Base-by-base conservation (phyloP, 2,329 filamentous ascomycete species). In the Chrysosphaeria jannelii region DNA sequence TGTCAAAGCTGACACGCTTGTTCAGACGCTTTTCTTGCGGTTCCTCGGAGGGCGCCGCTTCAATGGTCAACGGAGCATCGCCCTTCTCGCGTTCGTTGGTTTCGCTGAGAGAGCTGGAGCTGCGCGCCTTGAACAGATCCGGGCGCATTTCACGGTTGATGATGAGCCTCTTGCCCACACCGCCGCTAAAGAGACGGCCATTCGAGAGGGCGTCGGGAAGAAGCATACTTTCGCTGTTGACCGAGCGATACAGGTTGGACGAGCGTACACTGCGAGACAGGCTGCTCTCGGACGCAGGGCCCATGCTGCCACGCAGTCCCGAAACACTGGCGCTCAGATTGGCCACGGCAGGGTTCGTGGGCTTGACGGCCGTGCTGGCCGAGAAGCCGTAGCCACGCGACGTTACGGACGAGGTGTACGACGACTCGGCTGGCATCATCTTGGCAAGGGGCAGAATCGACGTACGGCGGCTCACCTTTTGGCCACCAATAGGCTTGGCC, bases 1-100 rank as follows among this genome's bases (percentile, higher is more conserved):
- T 64, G 38, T 90, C 78, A 35, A 93, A 97, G 47, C 78, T 91
- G 24, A 97, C 85, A 25, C 71, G 66, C 51, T 90, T 91, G 31
- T 68, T 67, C 19, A 72, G 45, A 36, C 65, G 65, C 24, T 54
- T 48, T n/a, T n/a, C n/a, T n/a, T n/a, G n/a, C n/a, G n/a, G n/a
- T n/a, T n/a, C n/a, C n/a, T n/a, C n/a, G 15, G 45, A 39, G 30
- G n/a, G n/a, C 48, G 39, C 30, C 42, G 8, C 25, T 10, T 19
- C 34, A 9, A 53, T 53, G 11, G 39, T 34, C 2, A 37, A 30
- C 1, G 25, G 14, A 2, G 22, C n/a, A 2, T 23, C 14, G 7
- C 25, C 23, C 13, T 11, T 19, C 6, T 20, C 23, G n/a, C 7
- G n/a, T n/a, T 7, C 7, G n/a, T 7, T n/a, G n/a, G 16, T 7